Evolutionary conservation across 169 alveolate species (phyloP).

Genomic region (Condylostoma magnum): DNA sequence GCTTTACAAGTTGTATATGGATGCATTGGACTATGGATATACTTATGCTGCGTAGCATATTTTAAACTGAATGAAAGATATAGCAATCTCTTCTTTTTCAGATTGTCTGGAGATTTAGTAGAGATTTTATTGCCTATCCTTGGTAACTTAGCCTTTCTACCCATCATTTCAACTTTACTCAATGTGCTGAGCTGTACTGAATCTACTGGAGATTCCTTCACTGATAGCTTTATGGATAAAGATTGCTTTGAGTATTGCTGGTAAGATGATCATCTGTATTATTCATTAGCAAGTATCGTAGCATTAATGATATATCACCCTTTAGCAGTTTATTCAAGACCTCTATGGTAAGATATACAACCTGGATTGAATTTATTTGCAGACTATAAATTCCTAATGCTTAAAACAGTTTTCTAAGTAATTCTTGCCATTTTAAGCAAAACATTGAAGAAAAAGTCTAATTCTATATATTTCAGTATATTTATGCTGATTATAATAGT

Average conservation of each 20-base stretch:
- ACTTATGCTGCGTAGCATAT: neutral
- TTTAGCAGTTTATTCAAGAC: neutral
- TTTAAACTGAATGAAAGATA: neutral
- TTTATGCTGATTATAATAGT: neutral
- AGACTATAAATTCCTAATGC: neutral
- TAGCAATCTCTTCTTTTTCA: neutral
- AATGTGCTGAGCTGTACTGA: neutral
- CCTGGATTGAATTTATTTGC: slow-evolving; percentile 2
- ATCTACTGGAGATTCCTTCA: neutral
- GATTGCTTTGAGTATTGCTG: slow-evolving; percentile 27
- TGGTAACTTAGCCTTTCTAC: neutral
- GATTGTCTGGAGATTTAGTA: no score
- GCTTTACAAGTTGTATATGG: no score
- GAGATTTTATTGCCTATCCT: slow-evolving; percentile 13
- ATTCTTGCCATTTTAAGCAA: neutral
- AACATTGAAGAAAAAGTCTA: slow-evolving; percentile 4
- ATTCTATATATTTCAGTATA: neutral
- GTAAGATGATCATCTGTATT: slow-evolving; percentile 1
- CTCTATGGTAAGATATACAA: slow-evolving; percentile 19
- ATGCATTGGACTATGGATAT: neutral
- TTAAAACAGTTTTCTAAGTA: neutral
- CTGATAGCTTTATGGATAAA: slow-evolving; percentile 10
- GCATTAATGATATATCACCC: slow-evolving; percentile 6
- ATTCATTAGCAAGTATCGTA: neutral
- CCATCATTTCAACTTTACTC: neutral